Evolutionary conservation across 768 basidiomycete genomes (phyloP), one percentile per base, ranked within the genome.

Genomic region (Mycena latifolia): DNA sequence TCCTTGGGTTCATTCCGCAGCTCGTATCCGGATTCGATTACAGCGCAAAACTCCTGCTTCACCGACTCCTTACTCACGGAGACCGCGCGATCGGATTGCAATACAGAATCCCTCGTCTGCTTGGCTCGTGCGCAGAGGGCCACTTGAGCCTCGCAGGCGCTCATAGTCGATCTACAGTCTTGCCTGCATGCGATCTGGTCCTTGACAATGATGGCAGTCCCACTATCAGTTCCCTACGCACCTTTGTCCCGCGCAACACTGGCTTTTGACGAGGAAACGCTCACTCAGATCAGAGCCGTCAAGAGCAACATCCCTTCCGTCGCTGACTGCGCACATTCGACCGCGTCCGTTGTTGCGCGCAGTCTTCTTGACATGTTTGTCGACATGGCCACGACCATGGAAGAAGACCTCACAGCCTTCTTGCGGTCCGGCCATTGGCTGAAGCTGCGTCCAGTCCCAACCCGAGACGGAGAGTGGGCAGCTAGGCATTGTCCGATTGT

Each of bases 171-270:
- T 77, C 78, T 0, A 68, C 71, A n/a, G 37, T 77, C 77, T 0
- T 81, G 79, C 66, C 68, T 81, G 15, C 77, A 77, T 25, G 79
- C 81, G 6, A 81, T 81, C 15, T 81, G 80, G 80, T 80, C 81
- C 1, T 67, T 82, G 47, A 77, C 75, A n/a, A 81, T 82, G 80
- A 78, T 82, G 73, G 72, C 77, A 17, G 74, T 80, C 18, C 78
- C 78, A 28, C 57, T 56, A 57, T 58, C 47, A 48, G 53, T 58
- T 45, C 37, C 69, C 43, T 66, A 59, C 28, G 18, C 58, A 2
- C 41, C 56, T 29, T 48, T 61, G 15, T 73, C 70, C 14, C 69
- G 72, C 9, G 55, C 64, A 39, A 72, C 69, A 1, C 71, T 79
- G 25, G 67, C 72, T 17, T 82, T 82, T 54, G 78, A 77, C 57